phyloP scores from a whole-genome alignment of 345 rosid genomes.

The Leavenworthia alabamica region DNA sequence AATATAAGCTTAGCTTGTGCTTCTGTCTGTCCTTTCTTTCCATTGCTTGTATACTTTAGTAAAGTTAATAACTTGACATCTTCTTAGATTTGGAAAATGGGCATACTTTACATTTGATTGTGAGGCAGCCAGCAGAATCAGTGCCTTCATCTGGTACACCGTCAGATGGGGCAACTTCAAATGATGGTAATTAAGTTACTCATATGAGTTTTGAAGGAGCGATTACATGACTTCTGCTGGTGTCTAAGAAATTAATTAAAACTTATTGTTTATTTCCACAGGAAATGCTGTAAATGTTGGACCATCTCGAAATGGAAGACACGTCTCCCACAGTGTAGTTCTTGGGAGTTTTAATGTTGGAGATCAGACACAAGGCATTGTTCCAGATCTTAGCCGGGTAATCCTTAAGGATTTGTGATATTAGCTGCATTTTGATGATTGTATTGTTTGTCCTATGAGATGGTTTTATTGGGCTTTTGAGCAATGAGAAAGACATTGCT shows the following conservation, averaged over 20 bases:
- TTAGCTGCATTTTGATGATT: too few species aligned
- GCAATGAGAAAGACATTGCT: background rate
- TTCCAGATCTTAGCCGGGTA: constrained; percentile 66
- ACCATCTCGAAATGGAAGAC: constrained; percentile 55
- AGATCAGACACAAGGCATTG: constrained; percentile 67
- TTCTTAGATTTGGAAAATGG: constrained; percentile 83
- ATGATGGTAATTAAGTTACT: constrained; percentile 42
- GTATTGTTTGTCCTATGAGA: background rate
- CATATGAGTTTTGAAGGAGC: background rate
- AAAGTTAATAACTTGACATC: constrained; percentile 36
- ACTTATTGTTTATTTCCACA: constrained; percentile 30
- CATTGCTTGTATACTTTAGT: background rate
- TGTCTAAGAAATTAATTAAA: background rate
- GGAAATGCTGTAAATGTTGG: constrained; percentile 51
- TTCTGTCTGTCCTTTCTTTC: background rate
- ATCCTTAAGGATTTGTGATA: constrained; percentile 2
- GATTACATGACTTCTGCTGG: too few species aligned
- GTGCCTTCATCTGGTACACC: constrained; percentile 48
- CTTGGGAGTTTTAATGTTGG: constrained; percentile 78
- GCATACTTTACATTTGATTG: constrained; percentile 83
- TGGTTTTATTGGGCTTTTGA: constrained; percentile 11
- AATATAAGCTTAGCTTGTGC: background rate
- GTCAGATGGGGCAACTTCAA: constrained; percentile 44
- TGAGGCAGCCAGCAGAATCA: constrained; percentile 64
- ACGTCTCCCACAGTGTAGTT: constrained; percentile 77